Percentiles rank a stretch among this genome's conserved stretches.
These are phyloP conservation scores for Lasiosphaeriaceae sp. DNA, from an alignment of 495 filamentous ascomycete genomes.

Conservation along the genomic window DNA sequence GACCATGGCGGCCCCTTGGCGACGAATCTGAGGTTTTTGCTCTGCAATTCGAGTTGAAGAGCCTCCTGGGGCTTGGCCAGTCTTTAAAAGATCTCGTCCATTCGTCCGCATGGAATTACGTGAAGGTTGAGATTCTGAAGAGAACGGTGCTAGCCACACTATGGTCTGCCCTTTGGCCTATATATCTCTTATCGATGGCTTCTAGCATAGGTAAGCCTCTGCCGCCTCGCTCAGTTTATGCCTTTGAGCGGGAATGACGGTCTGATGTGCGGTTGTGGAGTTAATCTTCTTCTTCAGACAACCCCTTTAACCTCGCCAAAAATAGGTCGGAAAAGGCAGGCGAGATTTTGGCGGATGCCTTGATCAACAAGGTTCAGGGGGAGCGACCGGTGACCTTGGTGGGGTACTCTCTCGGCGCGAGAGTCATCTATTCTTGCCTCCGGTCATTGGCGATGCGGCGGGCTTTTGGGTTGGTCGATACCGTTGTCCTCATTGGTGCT, in stretches of 20 bases:
- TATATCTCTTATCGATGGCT: slow-evolving; percentile 63
- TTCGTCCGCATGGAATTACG: slow-evolving; percentile 66
- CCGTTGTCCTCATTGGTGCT: slow-evolving; percentile 76
- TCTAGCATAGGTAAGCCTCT: slow-evolving; percentile 70
- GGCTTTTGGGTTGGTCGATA: slow-evolving; percentile 78
- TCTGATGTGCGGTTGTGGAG: no score
- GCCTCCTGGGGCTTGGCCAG: slow-evolving; percentile 70
- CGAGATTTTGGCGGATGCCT: slow-evolving; percentile 73
- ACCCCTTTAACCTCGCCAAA: slow-evolving; percentile 78
- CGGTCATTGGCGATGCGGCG: slow-evolving; percentile 61
- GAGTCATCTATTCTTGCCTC: slow-evolving; percentile 77
- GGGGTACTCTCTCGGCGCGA: slow-evolving; percentile 80
- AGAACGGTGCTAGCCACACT: slow-evolving; percentile 71
- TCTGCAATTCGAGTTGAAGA: slow-evolving; percentile 72
- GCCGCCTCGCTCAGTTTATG: no score
- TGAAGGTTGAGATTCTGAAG: slow-evolving; percentile 68
- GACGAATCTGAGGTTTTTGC: slow-evolving; percentile 72
- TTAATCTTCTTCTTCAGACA: no score
- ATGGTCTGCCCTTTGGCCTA: slow-evolving; percentile 70
- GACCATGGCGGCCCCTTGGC: slow-evolving; percentile 73
- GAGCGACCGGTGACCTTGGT: slow-evolving; percentile 80
- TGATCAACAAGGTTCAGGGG: slow-evolving; percentile 81
- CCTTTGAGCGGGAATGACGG: no score
- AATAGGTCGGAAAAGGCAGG: slow-evolving; percentile 79
- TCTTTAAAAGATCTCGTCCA: slow-evolving; percentile 62